Conservation (phyloP, 768 basidiomycete genomes). For the Amanita jacksonii region DNA sequence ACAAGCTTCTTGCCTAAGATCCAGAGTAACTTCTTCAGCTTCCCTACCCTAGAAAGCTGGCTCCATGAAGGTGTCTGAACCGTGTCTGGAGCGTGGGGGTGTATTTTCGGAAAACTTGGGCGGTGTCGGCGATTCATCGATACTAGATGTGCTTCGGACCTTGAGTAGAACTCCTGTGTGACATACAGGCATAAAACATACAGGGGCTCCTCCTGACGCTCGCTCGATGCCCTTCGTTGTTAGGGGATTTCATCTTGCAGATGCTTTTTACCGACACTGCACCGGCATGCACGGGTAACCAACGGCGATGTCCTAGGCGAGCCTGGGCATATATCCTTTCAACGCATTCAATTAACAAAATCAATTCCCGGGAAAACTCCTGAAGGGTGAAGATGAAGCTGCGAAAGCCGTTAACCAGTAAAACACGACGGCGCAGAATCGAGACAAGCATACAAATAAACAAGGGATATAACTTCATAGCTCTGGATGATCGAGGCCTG, state of each 20-base stretch:
- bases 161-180: neutral
- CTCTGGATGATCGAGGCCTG: conserved; percentile 38
- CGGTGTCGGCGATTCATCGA: conserved; percentile 37
- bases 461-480: conserved; percentile 80
- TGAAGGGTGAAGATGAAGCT: conserved; percentile 97
- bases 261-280: neutral
- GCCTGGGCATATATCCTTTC: conserved; percentile 66
- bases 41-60: conserved; percentile 50
- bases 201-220: conserved; percentile 26
- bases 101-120: conserved; percentile 72
- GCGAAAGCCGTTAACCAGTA: conserved; percentile 2
- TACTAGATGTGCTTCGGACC: conserved; percentile 40
- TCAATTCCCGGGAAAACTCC: conserved; percentile 82
- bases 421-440: neutral
- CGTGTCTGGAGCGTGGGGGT: conserved; percentile 79
- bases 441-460: conserved; percentile 67
- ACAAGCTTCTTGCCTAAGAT: conserved; percentile 50
- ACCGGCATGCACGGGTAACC: conserved; percentile 15
- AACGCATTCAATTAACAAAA: conserved; percentile 78
- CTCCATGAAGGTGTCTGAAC: conserved; percentile 64
- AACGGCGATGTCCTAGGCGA: conserved; percentile 25
- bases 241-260: neutral
- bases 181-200: conserved; percentile 18
- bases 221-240: neutral
- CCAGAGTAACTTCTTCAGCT: conserved; percentile 67